phyloP scores from a whole-genome alignment of 768 basidiomycete genomes.

The Pleurotus tuoliensis region DNA sequence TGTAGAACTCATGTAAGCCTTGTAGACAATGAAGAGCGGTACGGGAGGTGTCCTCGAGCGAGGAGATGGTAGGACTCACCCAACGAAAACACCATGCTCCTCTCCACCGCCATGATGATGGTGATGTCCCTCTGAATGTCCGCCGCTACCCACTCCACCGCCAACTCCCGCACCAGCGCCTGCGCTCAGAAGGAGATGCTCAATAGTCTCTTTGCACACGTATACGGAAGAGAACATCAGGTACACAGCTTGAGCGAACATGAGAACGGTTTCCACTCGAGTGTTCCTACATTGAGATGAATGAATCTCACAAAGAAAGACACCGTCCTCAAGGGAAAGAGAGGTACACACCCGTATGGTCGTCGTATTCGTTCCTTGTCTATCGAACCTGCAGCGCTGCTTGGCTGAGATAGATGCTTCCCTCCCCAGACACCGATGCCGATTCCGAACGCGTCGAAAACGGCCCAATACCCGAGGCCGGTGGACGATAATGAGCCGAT shows the following conservation, averaged over 20 bases:
- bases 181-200: conserved; percentile 79
- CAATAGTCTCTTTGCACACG: conserved; percentile 94
- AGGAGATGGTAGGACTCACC: conserved; percentile 23
- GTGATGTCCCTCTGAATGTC: conserved; percentile 37
- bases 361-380: conserved; percentile 56
- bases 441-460: conserved; percentile 90
- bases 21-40: not conserved
- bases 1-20: conserved; percentile 55
- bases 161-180: conserved; percentile 42
- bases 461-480: conserved; percentile 93
- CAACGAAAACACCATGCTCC: conserved; percentile 44
- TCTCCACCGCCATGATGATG: conserved; percentile 62
- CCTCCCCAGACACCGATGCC: conserved; percentile 41
- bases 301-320: conserved; percentile 6
- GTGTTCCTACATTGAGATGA: conserved; percentile 42
- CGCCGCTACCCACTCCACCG: conserved; percentile 13
- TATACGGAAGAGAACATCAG: conserved; percentile 93
- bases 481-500: conserved; percentile 84
- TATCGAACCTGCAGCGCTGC: conserved; percentile 13
- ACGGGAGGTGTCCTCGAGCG: not conserved
- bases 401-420: conserved; percentile 29
- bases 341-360: conserved; percentile 35
- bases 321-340: not conserved
- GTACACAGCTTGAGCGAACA: conserved; percentile 92
- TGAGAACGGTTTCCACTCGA: conserved; percentile 62